Evolutionary conservation across 2,329 filamentous ascomycete species (phyloP), one percentile per base, ranked within the genome.

Genomic region (Calonectria pseudoreteaudii): DNA sequence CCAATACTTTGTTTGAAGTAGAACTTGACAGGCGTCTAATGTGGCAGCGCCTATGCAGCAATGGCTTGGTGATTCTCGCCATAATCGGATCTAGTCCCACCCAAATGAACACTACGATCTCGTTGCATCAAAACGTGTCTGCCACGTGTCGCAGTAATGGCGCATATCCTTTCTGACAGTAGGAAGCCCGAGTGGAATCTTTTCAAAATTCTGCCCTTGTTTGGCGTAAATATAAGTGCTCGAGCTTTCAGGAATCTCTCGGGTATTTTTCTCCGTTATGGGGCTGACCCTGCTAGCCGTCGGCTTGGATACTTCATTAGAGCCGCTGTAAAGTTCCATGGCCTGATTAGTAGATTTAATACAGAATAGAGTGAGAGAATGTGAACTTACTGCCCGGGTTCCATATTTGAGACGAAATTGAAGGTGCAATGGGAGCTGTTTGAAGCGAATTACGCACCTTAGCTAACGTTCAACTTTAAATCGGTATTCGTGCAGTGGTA

Each of bases 351-450:
- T 44, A 13, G 9, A 1, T 13, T 1, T 13, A 47, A 13, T 4
- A 1, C 9, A 6, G 9, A 47, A 2, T 3, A 23, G 1, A 23
- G 11, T 9, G 3, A 10, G 20, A 9, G 9, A n/a, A 23, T 0
- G 13, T 11, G 3, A 23, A 47, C 44, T 23, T 3, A 47, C 20
- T 47, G 20, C 10, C 4, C 44, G 11, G 10, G 20, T 47, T 5
- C n/a, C 44, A 47, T 47, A 4, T 47, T 47, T 20, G 6, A 23
- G 23, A 47, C 3, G 11, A 23, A 13, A 3, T 23, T 5, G 4
- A n/a, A 23, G 9, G 5, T 13, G n/a, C n/a, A 18, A 47, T 13
- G n/a, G n/a, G 9, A 13, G 11, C 9, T 1, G 10, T 4, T 23
- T 47, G 20, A 23, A 23, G 11, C 10, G n/a, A 23, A 47, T 5